Evolutionary conservation across 1,284 basidiomycete genomes (phyloP).

Genomic region (Ceratobasidium sp.): DNA sequence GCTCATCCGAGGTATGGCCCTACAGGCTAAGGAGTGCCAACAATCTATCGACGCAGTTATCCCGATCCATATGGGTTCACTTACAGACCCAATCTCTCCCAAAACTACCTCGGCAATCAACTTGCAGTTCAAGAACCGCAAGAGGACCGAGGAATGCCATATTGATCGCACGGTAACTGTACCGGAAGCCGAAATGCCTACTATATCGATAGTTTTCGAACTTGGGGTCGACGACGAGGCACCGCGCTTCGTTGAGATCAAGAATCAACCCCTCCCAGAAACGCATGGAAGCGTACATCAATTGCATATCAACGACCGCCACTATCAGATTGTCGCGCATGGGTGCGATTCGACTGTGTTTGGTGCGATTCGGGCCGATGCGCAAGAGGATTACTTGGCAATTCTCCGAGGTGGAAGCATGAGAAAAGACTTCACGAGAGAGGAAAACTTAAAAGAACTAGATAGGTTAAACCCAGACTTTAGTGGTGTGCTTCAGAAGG

Average conservation of each 20-base stretch:
- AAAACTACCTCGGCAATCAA: slow-evolving; percentile 6
- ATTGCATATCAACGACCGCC: background rate
- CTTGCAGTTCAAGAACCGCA: slow-evolving; percentile 6
- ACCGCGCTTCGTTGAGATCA: background rate
- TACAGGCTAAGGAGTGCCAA: slow-evolving; percentile 7
- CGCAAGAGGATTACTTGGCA: background rate
- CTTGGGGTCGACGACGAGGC: background rate
- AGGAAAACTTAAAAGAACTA: background rate
- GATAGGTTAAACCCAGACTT: background rate
- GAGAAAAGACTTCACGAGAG: background rate
- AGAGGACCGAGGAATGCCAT: background rate
- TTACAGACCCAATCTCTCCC: background rate
- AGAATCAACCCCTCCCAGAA: background rate
- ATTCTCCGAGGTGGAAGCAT: background rate
- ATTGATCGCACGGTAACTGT: background rate
- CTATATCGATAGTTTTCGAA: slow-evolving; percentile 1
- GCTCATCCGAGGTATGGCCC: background rate
- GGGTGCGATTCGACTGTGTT: background rate
- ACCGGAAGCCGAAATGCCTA: background rate
- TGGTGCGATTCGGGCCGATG: background rate
- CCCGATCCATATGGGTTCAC: slow-evolving; percentile 3
- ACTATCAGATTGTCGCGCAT: background rate
- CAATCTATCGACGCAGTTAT: slow-evolving; percentile 5
- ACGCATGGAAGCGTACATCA: background rate
- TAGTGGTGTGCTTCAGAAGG: background rate